phyloP scores from a whole-genome alignment of 306 rosid genomes.

The Morella rubra region DNA sequence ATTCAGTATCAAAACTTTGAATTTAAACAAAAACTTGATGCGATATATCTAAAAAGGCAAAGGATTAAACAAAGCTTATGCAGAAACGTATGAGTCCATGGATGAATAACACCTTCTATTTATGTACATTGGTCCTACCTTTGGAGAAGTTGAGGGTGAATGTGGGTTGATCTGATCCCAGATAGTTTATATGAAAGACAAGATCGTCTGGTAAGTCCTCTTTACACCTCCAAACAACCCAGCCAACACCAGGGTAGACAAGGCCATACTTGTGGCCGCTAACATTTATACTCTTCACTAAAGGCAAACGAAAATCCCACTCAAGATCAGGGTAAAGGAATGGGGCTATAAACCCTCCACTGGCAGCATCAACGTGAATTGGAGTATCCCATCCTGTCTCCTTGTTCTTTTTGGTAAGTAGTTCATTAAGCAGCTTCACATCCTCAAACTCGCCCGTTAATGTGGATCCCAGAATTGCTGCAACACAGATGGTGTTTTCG shows the following conservation, averaged over 20 bases:
- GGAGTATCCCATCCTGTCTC: constrained; percentile 73
- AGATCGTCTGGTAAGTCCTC: constrained; percentile 57
- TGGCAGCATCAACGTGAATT: constrained; percentile 58
- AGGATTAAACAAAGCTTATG: background rate
- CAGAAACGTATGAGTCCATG: background rate
- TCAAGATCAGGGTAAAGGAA: constrained; percentile 46
- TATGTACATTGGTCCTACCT: constrained; percentile 23
- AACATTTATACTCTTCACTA: constrained; percentile 56
- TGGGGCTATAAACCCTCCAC: constrained; percentile 59
- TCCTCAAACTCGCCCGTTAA: constrained; percentile 88
- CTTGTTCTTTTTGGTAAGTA: constrained; percentile 60
- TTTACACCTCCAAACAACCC: constrained; percentile 58
- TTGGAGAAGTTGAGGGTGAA: constrained; percentile 64
- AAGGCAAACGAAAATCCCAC: constrained; percentile 56
- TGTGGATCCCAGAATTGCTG: constrained; percentile 91
- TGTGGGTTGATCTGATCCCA: constrained; percentile 62
- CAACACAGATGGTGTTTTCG: constrained; percentile 95
- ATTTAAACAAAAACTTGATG: background rate
- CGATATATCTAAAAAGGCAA: background rate
- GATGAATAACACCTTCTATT: background rate
- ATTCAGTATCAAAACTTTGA: background rate
- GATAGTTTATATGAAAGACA: constrained; percentile 54
- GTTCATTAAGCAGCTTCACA: constrained; percentile 76
- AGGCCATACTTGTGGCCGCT: constrained; percentile 64
- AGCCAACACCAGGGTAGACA: constrained; percentile 56